A percentile compares a stretch with the other conserved stretches of the same genome.
phyloP scores from a whole-genome alignment of 176 grass and related monocot genomes.

The Tillandsia leiboldiana region DNA sequence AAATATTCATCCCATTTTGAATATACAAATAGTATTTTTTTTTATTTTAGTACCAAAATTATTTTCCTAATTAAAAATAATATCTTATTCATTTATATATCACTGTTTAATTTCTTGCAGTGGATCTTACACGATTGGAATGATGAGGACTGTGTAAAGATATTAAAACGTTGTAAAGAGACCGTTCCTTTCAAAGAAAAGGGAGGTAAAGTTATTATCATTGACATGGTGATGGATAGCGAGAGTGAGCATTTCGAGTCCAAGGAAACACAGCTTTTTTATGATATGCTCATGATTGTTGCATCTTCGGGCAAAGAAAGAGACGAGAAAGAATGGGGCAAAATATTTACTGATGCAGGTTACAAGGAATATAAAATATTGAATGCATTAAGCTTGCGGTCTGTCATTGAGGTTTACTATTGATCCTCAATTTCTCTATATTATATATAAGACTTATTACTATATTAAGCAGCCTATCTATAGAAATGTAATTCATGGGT shows the following conservation, averaged over 20 bases:
- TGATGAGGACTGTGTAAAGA: conserved; percentile 28
- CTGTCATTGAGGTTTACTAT: conserved; percentile 42
- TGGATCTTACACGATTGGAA: conserved; percentile 42
- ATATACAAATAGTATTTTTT: too few relatives aligned
- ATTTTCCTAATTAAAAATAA: too few relatives aligned
- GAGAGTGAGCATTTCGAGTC: not conserved
- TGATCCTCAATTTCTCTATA: not conserved
- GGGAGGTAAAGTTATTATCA: conserved; percentile 34
- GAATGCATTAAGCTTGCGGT: conserved; percentile 17
- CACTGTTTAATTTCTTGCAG: not conserved
- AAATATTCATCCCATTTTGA: too few relatives aligned
- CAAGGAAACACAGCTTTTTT: conserved; percentile 8
- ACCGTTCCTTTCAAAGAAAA: conserved; percentile 27
- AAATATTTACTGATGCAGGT: conserved; percentile 27
- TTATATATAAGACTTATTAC: too few relatives aligned
- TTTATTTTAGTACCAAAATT: too few relatives aligned
- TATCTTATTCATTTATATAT: too few relatives aligned
- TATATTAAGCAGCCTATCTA: too few relatives aligned
- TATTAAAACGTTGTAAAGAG: conserved; percentile 29
- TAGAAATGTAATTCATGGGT: too few relatives aligned
- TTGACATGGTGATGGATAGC: conserved; percentile 33
- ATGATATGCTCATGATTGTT: conserved; percentile 26
- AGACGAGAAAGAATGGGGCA: conserved; percentile 34
- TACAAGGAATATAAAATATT: conserved; percentile 33
- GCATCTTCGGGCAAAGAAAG: conserved; percentile 21